These are phyloP conservation scores for Penicillium pulvis DNA, from an alignment of 495 filamentous ascomycete species.

Conservation along the genomic window DNA sequence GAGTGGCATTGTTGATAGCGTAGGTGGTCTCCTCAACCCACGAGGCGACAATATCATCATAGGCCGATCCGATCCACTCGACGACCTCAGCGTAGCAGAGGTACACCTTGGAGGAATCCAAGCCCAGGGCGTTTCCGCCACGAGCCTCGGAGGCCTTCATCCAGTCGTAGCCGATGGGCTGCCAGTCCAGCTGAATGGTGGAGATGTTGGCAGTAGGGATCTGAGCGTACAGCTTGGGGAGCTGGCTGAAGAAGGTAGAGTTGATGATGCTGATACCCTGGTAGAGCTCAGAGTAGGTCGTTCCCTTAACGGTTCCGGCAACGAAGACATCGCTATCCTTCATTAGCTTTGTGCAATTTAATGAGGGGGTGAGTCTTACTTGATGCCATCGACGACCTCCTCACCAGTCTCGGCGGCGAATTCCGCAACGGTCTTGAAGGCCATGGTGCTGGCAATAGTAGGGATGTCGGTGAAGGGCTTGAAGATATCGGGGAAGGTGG, in stretches of 20 bases:
- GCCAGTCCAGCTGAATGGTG: conserved; percentile 44
- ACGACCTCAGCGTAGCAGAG: conserved; percentile 43
- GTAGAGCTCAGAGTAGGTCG: conserved; percentile 30
- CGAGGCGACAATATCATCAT: conserved; percentile 31
- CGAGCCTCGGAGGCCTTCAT: conserved; percentile 33
- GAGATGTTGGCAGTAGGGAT: conserved; percentile 35
- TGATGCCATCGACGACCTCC: conserved; percentile 31
- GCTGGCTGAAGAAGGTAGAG: conserved; percentile 37
- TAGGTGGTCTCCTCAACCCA: conserved; percentile 40
- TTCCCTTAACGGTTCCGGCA: conserved; percentile 38
- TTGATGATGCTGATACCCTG: conserved; percentile 40
- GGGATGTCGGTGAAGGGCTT: conserved; percentile 43
- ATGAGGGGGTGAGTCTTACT: conserved; percentile 16
- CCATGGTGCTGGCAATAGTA: conserved; percentile 33
- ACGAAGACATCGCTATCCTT: conserved; percentile 36
- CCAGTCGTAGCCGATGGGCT: conserved; percentile 49
- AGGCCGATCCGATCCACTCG: conserved; percentile 38
- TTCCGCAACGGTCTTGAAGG: conserved; percentile 37
- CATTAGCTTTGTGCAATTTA: conserved; percentile 8
- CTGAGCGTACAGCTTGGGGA: conserved; percentile 34
- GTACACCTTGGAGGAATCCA: conserved; percentile 37
- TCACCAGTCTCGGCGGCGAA: conserved; percentile 32
- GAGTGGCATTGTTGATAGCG: conserved; percentile 36
- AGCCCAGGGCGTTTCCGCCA: conserved; percentile 47
- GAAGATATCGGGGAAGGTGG: conserved; percentile 33